Base-by-base conservation (phyloP, 257 asterid species). In the Solanum corneliomulleri region DNA sequence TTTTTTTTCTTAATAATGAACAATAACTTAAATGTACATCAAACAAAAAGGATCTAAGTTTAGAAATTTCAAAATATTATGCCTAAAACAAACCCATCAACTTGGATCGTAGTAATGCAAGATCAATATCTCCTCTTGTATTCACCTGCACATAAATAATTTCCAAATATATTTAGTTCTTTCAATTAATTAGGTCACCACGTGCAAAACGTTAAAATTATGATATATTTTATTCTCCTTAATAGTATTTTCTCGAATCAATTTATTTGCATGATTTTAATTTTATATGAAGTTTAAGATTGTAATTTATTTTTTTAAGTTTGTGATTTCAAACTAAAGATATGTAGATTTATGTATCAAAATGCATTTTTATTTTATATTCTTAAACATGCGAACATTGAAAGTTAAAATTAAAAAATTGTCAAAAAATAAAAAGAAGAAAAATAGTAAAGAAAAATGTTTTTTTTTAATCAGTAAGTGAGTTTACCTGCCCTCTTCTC, bases 61-160 rank as follows among this genome's bases (percentile, higher is more conserved):
- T 2, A 31, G 12, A 15, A 6, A 7, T 70, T 5, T 3, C 42
- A 11, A 70, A 27, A 69, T 69, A 29, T 69, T 29, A 31, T 70
- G 77, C 11, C n/a, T 77, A 44, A 44, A 23, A 44, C 29, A 10
- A 27, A 47, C 68, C 31, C 68, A 16, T 80, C 44, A 80, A 80
- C 44, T 80, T 80, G 85, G 23, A 80, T 39, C 75, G 87, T 74
- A 88, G 47, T 60, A 83, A 8, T 41, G 64, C 69, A 58, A 58
- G 84, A 84, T 89, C 89, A 87, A 76, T 23, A 31, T 45, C 86
- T 13, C 71, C 86, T 58, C 85, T 86, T 18, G 15, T 64, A 25
- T 72, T 72, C 41, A 86, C 75, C 88, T 86, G 75, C 23, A 16
- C 29, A 52, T 52, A 21, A 86, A 86, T 29, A 25, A 7, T 35